These are phyloP conservation scores for Phenoliferia sp. DNA, from an alignment of 1,284 basidiomycete genomes.

Conservation along the genomic window DNA sequence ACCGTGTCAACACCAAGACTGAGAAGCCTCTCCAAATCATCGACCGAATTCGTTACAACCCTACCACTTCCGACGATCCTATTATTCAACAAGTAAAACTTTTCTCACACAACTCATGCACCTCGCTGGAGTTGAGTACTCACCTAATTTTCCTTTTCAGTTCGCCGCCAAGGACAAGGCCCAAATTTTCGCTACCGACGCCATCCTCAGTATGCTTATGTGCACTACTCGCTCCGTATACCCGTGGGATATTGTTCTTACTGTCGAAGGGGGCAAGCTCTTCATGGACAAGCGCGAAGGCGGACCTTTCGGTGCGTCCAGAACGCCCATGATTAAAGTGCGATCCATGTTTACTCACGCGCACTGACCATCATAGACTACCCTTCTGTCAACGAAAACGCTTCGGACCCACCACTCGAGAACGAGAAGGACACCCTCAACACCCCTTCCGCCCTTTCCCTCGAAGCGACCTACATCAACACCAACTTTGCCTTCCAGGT, in stretches of 20 bases:
- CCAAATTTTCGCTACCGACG: slow-evolving; percentile 89
- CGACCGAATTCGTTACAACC: slow-evolving; percentile 95
- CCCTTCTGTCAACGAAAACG: slow-evolving; percentile 98
- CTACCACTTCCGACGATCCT: slow-evolving; percentile 95
- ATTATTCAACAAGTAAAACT: slow-evolving; percentile 73
- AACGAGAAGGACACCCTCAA: slow-evolving; percentile 82
- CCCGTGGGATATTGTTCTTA: slow-evolving; percentile 97
- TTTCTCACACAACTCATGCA: neutral
- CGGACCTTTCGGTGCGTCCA: slow-evolving; percentile 67
- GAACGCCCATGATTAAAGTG: neutral
- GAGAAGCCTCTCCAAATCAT: slow-evolving; percentile 85
- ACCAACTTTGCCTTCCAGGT: slow-evolving; percentile 98
- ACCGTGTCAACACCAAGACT: slow-evolving; percentile 89
- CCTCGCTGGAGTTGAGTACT: neutral
- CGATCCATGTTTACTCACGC: neutral
- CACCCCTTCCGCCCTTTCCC: slow-evolving; percentile 83
- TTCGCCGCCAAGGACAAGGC: slow-evolving; percentile 72
- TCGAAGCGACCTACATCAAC: slow-evolving; percentile 99
- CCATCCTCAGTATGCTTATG: slow-evolving; percentile 95
- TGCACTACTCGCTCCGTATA: slow-evolving; percentile 90
- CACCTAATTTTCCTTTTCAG: slow-evolving; percentile 44
- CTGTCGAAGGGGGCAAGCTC: slow-evolving; percentile 85
- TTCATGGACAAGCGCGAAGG: slow-evolving; percentile 99
- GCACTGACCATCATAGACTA: slow-evolving; percentile 54
- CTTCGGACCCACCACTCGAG: slow-evolving; percentile 89